Conservation (phyloP, 75 land plant species). For the Cupressus sempervirens region DNA sequence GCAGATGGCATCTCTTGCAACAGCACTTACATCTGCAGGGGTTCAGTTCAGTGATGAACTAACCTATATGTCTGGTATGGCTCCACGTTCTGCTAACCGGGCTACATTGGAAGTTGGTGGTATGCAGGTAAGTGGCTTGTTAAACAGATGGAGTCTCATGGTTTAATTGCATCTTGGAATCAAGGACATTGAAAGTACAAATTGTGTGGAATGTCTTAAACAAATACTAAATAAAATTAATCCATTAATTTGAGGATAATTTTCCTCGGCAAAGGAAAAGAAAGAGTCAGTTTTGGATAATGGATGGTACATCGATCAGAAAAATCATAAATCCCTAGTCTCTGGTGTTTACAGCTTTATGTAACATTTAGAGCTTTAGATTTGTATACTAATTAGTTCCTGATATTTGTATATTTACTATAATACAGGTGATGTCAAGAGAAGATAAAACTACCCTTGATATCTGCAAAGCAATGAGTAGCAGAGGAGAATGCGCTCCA, state of each 20-base stretch:
- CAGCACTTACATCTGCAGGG: slow-evolving; percentile 26
- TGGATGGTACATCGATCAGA: background rate
- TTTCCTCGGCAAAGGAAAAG: background rate
- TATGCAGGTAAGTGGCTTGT: slow-evolving; percentile 31
- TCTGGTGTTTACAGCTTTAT: background rate
- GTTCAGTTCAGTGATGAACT: slow-evolving; percentile 37
- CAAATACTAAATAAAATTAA: background rate
- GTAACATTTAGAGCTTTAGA: background rate
- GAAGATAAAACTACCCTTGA: slow-evolving; percentile 62
- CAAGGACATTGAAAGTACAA: background rate
- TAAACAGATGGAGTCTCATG: background rate
- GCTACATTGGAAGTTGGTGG: slow-evolving; percentile 37
- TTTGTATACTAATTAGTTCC: background rate
- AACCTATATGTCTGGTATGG: slow-evolving; percentile 26
- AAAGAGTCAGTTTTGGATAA: background rate
- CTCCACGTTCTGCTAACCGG: slow-evolving; percentile 30
- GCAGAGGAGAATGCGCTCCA: slow-evolving; percentile 73
- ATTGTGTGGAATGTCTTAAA: background rate
- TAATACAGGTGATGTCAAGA: slow-evolving; percentile 46
- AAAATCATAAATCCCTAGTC: background rate
- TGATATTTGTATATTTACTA: background rate
- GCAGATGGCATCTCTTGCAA: slow-evolving; percentile 49
- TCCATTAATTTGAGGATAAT: background rate
- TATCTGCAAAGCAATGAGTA: slow-evolving; percentile 62
- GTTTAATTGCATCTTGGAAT: background rate